Percentiles rank a stretch among this genome's conserved stretches.
Conservation (phyloP, 2,329 filamentous ascomycete species). For the Ciborinia camelliae region DNA sequence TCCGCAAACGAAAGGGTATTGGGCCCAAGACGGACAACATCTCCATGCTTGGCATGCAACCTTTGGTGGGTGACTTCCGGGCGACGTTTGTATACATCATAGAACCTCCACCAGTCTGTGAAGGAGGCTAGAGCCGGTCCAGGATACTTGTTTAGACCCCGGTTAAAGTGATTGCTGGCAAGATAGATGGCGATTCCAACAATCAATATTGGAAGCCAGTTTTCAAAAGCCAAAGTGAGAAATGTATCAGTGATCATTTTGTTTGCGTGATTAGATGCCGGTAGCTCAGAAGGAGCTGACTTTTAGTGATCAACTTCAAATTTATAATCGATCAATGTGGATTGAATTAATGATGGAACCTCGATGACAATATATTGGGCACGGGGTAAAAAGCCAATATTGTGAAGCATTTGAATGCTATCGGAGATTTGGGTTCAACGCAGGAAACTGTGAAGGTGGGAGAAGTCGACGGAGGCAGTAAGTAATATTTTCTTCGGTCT, state of each 20-base stretch:
- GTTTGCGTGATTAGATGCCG: background rate
- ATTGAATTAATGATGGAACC: background rate
- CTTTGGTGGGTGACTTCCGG: constrained; percentile 65
- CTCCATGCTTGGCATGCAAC: constrained; percentile 68
- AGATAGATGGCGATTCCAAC: constrained; percentile 43
- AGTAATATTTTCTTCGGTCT: background rate
- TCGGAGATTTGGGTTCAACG: background rate
- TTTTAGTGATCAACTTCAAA: background rate
- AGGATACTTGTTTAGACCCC: constrained; percentile 67
- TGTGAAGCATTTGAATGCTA: background rate
- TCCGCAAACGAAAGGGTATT: constrained; percentile 72
- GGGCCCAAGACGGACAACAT: constrained; percentile 71
- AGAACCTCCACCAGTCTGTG: constrained; percentile 72
- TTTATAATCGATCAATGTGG: background rate
- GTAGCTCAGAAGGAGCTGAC: too few relatives aligned
- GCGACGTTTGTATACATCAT: constrained; percentile 61
- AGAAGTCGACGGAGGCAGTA: background rate
- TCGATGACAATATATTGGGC: background rate
- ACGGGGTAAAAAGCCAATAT: background rate
- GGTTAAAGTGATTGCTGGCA: constrained; percentile 48
- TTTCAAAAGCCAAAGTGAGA: background rate
- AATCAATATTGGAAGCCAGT: constrained; percentile 45
- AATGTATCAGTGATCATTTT: constrained; percentile 17
- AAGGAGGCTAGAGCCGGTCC: constrained; percentile 66
- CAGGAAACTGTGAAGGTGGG: too few relatives aligned